Conservation (phyloP, 129 eudicot genomes). For the Tanacetum coccineum region DNA sequence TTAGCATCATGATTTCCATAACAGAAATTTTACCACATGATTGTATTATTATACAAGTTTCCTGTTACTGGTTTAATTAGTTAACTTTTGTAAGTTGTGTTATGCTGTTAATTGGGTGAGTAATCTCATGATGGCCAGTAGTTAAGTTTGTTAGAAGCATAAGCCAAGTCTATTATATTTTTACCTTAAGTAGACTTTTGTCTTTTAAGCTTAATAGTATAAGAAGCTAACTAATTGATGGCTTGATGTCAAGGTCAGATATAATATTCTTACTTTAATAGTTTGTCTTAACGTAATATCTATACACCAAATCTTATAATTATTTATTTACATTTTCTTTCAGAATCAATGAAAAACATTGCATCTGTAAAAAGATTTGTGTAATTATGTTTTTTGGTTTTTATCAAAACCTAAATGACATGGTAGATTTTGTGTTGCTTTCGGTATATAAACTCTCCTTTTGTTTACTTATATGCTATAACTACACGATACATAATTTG, state of each 20-base stretch:
- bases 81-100: no score
- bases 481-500: not conserved
- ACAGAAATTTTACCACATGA: conserved; percentile 15
- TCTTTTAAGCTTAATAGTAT: not conserved
- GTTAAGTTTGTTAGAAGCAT: conserved; percentile 4
- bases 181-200: not conserved
- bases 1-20: conserved; percentile 21
- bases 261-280: not conserved
- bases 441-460: not conserved
- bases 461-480: not conserved
- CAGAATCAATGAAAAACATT: no score
- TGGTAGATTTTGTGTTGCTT: not conserved
- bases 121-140: not conserved
- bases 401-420: not conserved
- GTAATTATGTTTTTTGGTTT: no score
- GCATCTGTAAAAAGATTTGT: no score
- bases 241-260: not conserved
- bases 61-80: no score
- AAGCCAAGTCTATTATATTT: not conserved
- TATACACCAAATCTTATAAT: no score
- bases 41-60: not conserved
- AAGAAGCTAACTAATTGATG: conserved; percentile 9
- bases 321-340: no score
- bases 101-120: not conserved
- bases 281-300: not conserved